A percentile compares a stretch with the other conserved stretches of the same genome.
phyloP scores from a whole-genome alignment of 768 basidiomycete species.

The Suillus plorans region DNA sequence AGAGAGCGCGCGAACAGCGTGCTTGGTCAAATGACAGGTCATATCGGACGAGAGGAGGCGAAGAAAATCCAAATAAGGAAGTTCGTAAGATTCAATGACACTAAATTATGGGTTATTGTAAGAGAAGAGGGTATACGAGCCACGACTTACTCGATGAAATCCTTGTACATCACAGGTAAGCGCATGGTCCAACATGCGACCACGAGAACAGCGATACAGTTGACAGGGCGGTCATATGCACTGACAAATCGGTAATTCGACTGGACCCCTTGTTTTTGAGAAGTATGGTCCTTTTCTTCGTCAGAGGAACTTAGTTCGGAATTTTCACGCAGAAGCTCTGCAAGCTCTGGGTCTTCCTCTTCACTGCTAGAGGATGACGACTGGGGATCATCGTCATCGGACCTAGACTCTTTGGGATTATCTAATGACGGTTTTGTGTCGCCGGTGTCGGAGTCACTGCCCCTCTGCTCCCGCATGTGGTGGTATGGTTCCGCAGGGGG shows the following conservation, averaged over 20 bases:
- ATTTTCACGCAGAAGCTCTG: constrained; percentile 38
- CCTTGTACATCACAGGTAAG: constrained; percentile 71
- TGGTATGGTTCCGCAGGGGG: constrained; percentile 61
- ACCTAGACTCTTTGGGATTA: constrained; percentile 7
- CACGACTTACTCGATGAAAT: constrained; percentile 64
- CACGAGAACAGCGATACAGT: constrained; percentile 66
- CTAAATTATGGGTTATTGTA: constrained; percentile 37
- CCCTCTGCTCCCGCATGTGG: constrained; percentile 40
- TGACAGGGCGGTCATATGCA: constrained; percentile 40
- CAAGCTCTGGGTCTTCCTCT: constrained; percentile 35
- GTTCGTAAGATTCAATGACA: constrained; percentile 66
- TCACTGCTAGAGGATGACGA: constrained; percentile 20
- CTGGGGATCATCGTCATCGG: constrained; percentile 17
- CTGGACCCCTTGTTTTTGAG: constrained; percentile 9
- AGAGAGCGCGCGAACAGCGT: constrained; percentile 63
- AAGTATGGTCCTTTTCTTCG: constrained; percentile 11
- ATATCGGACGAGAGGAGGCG: constrained; percentile 61
- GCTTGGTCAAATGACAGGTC: constrained; percentile 70
- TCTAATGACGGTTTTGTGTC: constrained; percentile 4
- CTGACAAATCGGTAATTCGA: constrained; percentile 21
- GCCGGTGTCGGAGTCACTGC: constrained; percentile 13
- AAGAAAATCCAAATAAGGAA: constrained; percentile 80
- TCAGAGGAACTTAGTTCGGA: constrained; percentile 33
- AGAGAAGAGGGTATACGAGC: background rate
- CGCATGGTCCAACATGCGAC: constrained; percentile 80